phyloP scores from a whole-genome alignment of 2,329 filamentous ascomycete genomes.

The Fusarium sambucinum region DNA sequence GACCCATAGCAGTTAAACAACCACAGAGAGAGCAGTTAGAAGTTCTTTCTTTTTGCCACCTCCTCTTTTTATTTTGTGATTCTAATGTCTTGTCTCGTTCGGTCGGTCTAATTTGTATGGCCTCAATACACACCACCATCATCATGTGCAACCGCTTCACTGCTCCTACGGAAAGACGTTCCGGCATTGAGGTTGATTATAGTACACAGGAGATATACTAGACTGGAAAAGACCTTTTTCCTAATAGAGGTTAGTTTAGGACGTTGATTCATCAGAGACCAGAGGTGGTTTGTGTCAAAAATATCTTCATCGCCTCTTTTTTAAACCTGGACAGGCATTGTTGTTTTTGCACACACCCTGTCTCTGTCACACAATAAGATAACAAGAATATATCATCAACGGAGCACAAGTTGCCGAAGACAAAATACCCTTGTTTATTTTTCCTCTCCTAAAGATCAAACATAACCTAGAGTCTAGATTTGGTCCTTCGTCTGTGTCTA shows the following conservation, averaged over 20 bases:
- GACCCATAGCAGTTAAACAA: constrained; percentile 1
- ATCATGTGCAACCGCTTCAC: background rate
- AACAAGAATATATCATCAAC: background rate
- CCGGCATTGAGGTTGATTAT: constrained; percentile 1
- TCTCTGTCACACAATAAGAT: background rate
- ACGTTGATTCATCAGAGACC: background rate
- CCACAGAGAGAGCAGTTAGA: background rate
- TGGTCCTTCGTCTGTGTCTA: constrained; percentile 3
- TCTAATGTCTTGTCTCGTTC: constrained; percentile 18
- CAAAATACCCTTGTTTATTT: constrained; percentile 3
- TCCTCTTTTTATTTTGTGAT: constrained; percentile 27
- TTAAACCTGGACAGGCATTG: constrained; percentile 1
- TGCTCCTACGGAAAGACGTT: constrained; percentile 1
- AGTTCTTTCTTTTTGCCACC: constrained; percentile 14
- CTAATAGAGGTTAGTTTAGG: background rate
- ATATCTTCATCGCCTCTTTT: constrained; percentile 19
- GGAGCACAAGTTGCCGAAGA: background rate
- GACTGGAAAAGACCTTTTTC: background rate
- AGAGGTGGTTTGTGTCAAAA: constrained; percentile 4
- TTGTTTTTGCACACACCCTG: constrained; percentile 21
- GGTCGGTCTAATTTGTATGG: constrained; percentile 1
- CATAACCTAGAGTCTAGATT: background rate
- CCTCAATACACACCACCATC: background rate
- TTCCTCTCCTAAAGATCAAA: constrained; percentile 3
- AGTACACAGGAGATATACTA: background rate